Evolutionary conservation across 192 early-diverging fungal genomes (phyloP), one percentile per base, ranked within the genome.

Genomic region (Geranomyces michiganensis): DNA sequence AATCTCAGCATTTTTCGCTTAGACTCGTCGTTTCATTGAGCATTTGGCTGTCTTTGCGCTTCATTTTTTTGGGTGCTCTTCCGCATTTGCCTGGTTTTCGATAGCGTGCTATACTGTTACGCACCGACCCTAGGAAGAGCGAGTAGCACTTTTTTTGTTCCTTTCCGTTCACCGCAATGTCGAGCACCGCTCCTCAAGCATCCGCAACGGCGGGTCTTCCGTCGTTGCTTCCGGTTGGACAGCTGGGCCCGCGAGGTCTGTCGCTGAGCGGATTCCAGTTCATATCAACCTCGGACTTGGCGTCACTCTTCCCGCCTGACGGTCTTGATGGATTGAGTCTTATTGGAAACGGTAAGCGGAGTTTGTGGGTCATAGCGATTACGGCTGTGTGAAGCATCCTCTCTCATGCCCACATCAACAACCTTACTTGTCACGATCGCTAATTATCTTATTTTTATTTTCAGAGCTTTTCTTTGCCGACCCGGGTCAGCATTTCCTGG

Each of bases 401-500:
- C 10, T 10, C 46, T 19, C 46, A 47, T 19, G 10, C 46, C 46
- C 46, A 47, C 12, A 47, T 14, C 19, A 19, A 47, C 46, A 14
- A 19, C 10, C 19, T 47, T 47, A 4, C 7, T 26, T 53, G 3
- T 3, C 4, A 53, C 51, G 19, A 53, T 3, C 51, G 51, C 7
- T n/a, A 53, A 41, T 3, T 3, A 41, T 3, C 36, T 41, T 41
- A 41, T 41, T 7, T 41, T 3, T 41, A 7, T 41, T 41, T 41
- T 3, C 24, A 53, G 51, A 53, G 24, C 24, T 53, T n/a, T 53
- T 53, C 51, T 53, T 53, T 53, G 3, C 51, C 19, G 51, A 53
- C 7, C 51, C 19, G n/a, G 51, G 51, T 17, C 51, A 53, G 51
- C 51, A 53, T n/a, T 53, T 53, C 17, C 24, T 53, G 51, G 51